A percentile compares a stretch with the other conserved stretches of the same genome.
Evolutionary conservation across 257 asterid genomes (phyloP).

Genomic region (Cinchona pubescens): DNA sequence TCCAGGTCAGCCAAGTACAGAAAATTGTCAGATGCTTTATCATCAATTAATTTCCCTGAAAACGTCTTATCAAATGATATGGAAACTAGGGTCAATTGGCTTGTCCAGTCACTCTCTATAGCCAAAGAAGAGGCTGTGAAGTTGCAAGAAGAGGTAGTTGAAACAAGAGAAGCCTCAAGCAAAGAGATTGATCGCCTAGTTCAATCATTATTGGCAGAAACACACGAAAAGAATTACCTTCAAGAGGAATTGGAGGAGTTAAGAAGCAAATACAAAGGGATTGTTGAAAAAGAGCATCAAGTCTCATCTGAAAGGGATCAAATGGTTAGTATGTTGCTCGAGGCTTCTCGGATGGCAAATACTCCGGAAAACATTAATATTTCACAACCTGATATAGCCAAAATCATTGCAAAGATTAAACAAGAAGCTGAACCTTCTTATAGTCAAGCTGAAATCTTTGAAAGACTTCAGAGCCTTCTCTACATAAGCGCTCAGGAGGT

Average conservation of each 20-base stretch:
- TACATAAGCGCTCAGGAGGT: constrained; percentile 62
- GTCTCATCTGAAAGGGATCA: constrained; percentile 48
- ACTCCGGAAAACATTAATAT: constrained; percentile 30
- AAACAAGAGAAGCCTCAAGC: constrained; percentile 49
- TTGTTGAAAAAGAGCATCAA: constrained; percentile 20
- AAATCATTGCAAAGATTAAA: constrained; percentile 53
- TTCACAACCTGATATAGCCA: constrained; percentile 40
- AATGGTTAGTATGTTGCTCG: constrained; percentile 50
- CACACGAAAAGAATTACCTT: constrained; percentile 53
- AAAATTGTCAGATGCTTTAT: constrained; percentile 43
- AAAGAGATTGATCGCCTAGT: constrained; percentile 55
- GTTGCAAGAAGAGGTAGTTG: constrained; percentile 53
- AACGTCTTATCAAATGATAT: constrained; percentile 46
- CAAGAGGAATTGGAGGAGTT: constrained; percentile 59
- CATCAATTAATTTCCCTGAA: constrained; percentile 61
- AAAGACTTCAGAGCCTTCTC: constrained; percentile 57
- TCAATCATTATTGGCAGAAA: constrained; percentile 55
- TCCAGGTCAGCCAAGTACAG: too few species aligned
- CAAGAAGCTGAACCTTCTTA: constrained; percentile 48
- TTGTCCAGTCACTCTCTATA: constrained; percentile 48
- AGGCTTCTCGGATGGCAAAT: constrained; percentile 64
- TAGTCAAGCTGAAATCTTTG: constrained; percentile 38
- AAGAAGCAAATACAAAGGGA: constrained; percentile 36
- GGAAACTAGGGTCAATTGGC: constrained; percentile 56
- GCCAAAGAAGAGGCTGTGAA: constrained; percentile 57